phyloP scores from a whole-genome alignment of 768 basidiomycete genomes.

The Trametes cinnabarina region DNA sequence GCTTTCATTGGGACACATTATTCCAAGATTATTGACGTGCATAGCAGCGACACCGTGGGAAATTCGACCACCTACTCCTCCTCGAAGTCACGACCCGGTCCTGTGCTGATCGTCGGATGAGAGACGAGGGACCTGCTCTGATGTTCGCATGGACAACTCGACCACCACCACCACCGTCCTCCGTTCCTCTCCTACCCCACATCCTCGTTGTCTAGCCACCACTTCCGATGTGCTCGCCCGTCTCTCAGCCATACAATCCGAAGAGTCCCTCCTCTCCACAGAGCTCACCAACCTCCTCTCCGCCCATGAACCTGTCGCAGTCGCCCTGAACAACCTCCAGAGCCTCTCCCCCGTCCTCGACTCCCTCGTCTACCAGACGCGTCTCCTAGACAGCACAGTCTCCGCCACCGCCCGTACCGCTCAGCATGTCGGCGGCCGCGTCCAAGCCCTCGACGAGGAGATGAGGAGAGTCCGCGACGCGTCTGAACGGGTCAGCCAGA shows the following conservation, averaged over 20 bases:
- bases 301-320: constrained; percentile 60
- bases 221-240: constrained; percentile 71
- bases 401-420: constrained; percentile 75
- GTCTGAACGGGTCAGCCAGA: constrained; percentile 86
- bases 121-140: too few species aligned
- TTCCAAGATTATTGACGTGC: too few species aligned
- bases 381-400: constrained; percentile 54
- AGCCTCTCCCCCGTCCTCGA: constrained; percentile 62
- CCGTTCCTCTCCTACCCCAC: too few species aligned
- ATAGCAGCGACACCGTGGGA: too few species aligned
- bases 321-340: constrained; percentile 60
- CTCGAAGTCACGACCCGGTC: too few species aligned
- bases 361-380: constrained; percentile 57
- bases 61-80: too few species aligned
- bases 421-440: constrained; percentile 88
- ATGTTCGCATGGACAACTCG: too few species aligned
- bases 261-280: constrained; percentile 73
- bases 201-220: constrained; percentile 46
- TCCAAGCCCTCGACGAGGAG: constrained; percentile 87
- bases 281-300: constrained; percentile 71
- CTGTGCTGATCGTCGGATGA: too few species aligned
- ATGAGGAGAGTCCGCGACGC: constrained; percentile 88
- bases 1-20: too few species aligned
- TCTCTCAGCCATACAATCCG: constrained; percentile 70
- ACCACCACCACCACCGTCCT: too few species aligned